Percentiles rank a stretch among this genome's conserved stretches.
Conservation (phyloP, 805 yeast genomes). For the Wickerhamiella slavikovae region DNA sequence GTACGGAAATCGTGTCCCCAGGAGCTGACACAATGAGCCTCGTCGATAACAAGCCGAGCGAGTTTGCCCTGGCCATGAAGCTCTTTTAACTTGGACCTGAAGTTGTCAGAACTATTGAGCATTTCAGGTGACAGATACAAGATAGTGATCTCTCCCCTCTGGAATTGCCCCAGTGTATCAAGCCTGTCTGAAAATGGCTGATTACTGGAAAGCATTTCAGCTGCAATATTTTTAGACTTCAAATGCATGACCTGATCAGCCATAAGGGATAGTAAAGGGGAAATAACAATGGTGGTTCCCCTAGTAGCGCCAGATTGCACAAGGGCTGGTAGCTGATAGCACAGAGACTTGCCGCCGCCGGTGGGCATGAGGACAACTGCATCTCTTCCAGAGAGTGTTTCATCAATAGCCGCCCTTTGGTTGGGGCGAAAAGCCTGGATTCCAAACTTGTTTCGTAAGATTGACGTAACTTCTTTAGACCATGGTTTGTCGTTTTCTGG, state of each 20-base stretch:
- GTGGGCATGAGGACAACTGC: constrained; percentile 96
- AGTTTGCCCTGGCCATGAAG: constrained; percentile 35
- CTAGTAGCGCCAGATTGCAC: constrained; percentile 49
- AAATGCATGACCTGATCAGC: constrained; percentile 89
- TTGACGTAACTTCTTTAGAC: constrained; percentile 44
- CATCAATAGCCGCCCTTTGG: constrained; percentile 71
- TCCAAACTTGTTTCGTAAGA: constrained; percentile 39
- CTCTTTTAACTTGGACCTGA: constrained; percentile 38
- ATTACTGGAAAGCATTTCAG: constrained; percentile 76
- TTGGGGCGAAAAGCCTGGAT: constrained; percentile 52
- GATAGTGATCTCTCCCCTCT: constrained; percentile 47
- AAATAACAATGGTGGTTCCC: constrained; percentile 80
- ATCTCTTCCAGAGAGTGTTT: constrained; percentile 57
- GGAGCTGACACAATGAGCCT: constrained; percentile 93
- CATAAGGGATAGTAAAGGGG: constrained; percentile 91
- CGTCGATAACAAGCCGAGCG: constrained; percentile 85
- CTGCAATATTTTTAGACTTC: constrained; percentile 41
- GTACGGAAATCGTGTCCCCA: constrained; percentile 99
- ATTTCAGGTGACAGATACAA: constrained; percentile 89
- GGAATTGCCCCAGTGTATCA: constrained; percentile 38
- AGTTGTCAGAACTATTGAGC: constrained; percentile 55
- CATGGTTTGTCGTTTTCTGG: constrained; percentile 23
- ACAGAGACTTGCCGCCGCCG: constrained; percentile 93
- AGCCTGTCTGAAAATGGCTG: constrained; percentile 42
- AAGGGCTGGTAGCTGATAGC: constrained; percentile 88